Percentiles rank a stretch among this genome's conserved stretches.
These are phyloP conservation scores for Phytophthora megakarya DNA, from an alignment of 352 stramenopile genomes.

Conservation along the genomic window DNA sequence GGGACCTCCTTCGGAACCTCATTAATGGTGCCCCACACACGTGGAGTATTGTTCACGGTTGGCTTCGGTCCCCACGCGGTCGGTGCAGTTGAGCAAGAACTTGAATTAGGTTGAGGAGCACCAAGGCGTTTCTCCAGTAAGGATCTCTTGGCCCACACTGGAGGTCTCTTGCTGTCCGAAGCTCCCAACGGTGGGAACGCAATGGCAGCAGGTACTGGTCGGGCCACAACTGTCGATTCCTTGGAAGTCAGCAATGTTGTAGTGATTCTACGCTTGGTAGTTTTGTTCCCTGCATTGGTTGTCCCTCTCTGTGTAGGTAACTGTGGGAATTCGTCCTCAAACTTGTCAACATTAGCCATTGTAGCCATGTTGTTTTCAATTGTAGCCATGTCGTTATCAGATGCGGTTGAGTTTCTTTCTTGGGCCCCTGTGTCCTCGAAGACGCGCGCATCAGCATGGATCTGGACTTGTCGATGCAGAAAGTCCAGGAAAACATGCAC, in stretches of 20 bases:
- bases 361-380: background rate
- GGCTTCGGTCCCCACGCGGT: background rate
- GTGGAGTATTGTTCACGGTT: background rate
- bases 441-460: slow-evolving; percentile 13
- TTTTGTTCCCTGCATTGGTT: slow-evolving; percentile 8
- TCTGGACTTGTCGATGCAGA: slow-evolving; percentile 29
- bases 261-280: slow-evolving; percentile 49
- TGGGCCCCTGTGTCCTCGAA: background rate
- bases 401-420: slow-evolving; percentile 10
- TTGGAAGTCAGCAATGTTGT: slow-evolving; percentile 48
- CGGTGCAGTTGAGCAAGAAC: background rate
- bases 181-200: slow-evolving; percentile 36
- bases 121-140: slow-evolving; percentile 56
- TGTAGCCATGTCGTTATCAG: slow-evolving; percentile 11
- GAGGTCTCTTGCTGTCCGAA: slow-evolving; percentile 11
- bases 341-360: slow-evolving; percentile 8
- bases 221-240: slow-evolving; percentile 27
- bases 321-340: slow-evolving; percentile 48
- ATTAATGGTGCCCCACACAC: background rate
- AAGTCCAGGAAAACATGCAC: slow-evolving; percentile 34
- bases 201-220: slow-evolving; percentile 34
- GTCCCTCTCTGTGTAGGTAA: slow-evolving; percentile 9
- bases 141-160: slow-evolving; percentile 48
- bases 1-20: background rate
- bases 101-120: background rate